Conservation (phyloP, 2,329 filamentous ascomycete species). For the Epichloe glyceriae region DNA sequence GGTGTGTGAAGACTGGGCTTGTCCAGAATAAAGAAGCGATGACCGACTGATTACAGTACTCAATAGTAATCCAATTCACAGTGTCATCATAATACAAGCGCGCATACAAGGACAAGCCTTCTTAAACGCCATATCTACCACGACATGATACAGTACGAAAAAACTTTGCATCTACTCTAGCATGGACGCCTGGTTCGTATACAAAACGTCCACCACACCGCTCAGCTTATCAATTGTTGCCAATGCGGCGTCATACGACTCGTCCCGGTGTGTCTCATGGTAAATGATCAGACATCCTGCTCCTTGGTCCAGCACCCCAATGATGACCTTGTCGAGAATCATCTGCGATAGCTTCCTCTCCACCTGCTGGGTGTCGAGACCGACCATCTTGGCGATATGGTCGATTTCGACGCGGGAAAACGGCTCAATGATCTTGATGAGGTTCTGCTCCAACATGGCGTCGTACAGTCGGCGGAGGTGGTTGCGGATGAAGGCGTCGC, state of each 20-base stretch:
- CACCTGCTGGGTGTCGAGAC: constrained; percentile 88
- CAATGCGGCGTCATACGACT: constrained; percentile 86
- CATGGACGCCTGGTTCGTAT: constrained; percentile 93
- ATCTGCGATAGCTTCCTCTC: constrained; percentile 98
- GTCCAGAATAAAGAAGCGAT: too few relatives aligned
- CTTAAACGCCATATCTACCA: constrained; percentile 16
- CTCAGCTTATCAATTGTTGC: constrained; percentile 94
- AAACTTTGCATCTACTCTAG: constrained; percentile 53
- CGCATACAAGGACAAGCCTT: constrained; percentile 11
- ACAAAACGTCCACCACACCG: constrained; percentile 92
- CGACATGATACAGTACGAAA: constrained; percentile 17
- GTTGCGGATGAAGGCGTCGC: constrained; percentile 91
- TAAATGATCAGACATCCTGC: constrained; percentile 96
- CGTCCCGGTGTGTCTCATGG: constrained; percentile 86
- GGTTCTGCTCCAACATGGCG: constrained; percentile 97
- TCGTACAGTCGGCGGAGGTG: constrained; percentile 94
- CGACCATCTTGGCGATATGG: constrained; percentile 96
- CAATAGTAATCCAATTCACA: too few relatives aligned
- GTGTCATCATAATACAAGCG: too few relatives aligned
- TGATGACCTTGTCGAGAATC: constrained; percentile 98
- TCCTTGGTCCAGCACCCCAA: constrained; percentile 92
- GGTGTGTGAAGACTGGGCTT: too few relatives aligned
- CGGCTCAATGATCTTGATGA: constrained; percentile 98
- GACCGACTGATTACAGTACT: too few relatives aligned
- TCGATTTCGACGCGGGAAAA: constrained; percentile 95